phyloP scores from a whole-genome alignment of 2,329 filamentous ascomycete genomes.

The Bertia moriformis region DNA sequence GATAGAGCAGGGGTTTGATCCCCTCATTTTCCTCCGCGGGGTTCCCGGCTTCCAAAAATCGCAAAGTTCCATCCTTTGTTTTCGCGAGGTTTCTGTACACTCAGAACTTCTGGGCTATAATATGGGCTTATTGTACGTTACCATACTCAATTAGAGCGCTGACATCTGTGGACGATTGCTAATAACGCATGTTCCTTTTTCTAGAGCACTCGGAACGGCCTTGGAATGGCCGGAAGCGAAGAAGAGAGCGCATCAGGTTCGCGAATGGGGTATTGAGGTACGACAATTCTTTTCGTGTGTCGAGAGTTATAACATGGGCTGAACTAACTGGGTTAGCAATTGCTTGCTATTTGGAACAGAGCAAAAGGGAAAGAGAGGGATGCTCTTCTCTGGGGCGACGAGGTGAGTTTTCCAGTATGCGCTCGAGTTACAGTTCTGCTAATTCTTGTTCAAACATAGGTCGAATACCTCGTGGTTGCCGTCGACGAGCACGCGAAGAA shows the following conservation, averaged over 20 bases:
- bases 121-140: no score
- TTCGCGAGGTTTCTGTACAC: no score
- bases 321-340: slow-evolving; percentile 53
- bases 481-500: slow-evolving; percentile 66
- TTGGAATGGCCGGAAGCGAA: slow-evolving; percentile 92
- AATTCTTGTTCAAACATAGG: slow-evolving; percentile 31
- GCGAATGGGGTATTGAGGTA: slow-evolving; percentile 95
- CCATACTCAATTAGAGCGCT: no score
- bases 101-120: no score
- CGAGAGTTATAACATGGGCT: slow-evolving; percentile 3
- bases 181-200: no score
- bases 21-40: no score
- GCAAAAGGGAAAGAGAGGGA: slow-evolving; percentile 89
- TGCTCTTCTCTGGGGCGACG: slow-evolving; percentile 90
- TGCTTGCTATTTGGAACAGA: slow-evolving; percentile 87
- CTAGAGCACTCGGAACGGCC: slow-evolving; percentile 79
- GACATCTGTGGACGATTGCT: no score
- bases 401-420: slow-evolving; percentile 37
- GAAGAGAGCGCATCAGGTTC: slow-evolving; percentile 70
- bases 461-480: slow-evolving; percentile 89
- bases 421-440: not conserved
- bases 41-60: no score
- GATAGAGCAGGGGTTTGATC: no score
- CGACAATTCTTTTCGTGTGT: slow-evolving; percentile 6
- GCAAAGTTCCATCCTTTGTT: no score